Conservation (phyloP, 2,329 filamentous ascomycete species). For the Scedosporium dehoogii region DNA sequence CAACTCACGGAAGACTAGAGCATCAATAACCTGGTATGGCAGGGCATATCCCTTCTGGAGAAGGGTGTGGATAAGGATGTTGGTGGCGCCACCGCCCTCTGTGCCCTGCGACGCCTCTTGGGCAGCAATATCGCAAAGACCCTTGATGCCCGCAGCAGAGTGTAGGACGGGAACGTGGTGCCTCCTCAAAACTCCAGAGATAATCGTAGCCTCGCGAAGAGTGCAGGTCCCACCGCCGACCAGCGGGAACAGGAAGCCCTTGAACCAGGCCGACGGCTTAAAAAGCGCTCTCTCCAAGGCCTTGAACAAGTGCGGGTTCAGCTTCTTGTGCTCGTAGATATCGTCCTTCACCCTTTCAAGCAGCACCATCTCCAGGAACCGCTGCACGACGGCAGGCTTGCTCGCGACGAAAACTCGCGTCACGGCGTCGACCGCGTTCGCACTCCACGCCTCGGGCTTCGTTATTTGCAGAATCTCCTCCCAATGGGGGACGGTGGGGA, state of each 20-base stretch:
- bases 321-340: constrained; percentile 86
- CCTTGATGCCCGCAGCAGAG: constrained; percentile 82
- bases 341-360: constrained; percentile 87
- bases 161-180: constrained; percentile 86
- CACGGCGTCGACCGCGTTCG: constrained; percentile 75
- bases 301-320: constrained; percentile 94
- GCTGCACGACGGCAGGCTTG: constrained; percentile 68
- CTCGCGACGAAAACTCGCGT: constrained; percentile 87
- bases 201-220: constrained; percentile 81
- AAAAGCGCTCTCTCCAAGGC: constrained; percentile 86
- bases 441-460: constrained; percentile 63
- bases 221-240: constrained; percentile 81
- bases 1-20: constrained; percentile 61
- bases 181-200: constrained; percentile 74
- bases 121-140: constrained; percentile 87
- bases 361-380: constrained; percentile 79
- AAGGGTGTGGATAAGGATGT: constrained; percentile 87
- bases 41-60: constrained; percentile 96
- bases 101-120: constrained; percentile 75
- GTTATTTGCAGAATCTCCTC: constrained; percentile 79
- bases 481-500: constrained; percentile 86
- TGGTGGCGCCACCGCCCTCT: constrained; percentile 83
- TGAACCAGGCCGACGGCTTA: constrained; percentile 94
- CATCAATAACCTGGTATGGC: constrained; percentile 88
- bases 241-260: constrained; percentile 87